phyloP scores from a whole-genome alignment of 257 asterid species.

The Gentiana straminea region DNA sequence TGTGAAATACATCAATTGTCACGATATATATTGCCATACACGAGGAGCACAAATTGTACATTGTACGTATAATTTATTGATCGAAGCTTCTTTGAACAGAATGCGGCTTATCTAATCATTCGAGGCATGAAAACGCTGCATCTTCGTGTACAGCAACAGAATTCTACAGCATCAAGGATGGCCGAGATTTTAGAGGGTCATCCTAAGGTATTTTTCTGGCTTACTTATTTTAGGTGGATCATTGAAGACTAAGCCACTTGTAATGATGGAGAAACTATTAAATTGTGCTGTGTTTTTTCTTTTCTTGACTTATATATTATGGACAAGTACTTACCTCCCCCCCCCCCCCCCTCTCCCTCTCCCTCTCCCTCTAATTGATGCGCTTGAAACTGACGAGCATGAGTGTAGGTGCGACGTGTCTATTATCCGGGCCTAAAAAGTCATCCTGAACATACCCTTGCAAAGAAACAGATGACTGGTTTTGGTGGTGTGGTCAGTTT shows the following conservation, averaged over 20 bases:
- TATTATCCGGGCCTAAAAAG: conserved; percentile 88
- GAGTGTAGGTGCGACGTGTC: conserved; percentile 64
- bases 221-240: too few species aligned
- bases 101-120: conserved; percentile 81
- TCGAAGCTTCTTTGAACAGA: conserved; percentile 27
- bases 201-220: conserved; percentile 59
- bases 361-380: too few species aligned
- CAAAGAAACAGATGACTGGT: conserved; percentile 85
- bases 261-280: too few species aligned
- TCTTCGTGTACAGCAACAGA: conserved; percentile 96
- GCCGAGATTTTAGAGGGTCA: conserved; percentile 98
- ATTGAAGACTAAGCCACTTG: too few species aligned
- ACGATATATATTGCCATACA: background rate
- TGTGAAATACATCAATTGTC: background rate
- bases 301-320: too few species aligned
- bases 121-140: conserved; percentile 99
- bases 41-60: background rate
- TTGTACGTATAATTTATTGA: background rate
- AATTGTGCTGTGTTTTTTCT: too few species aligned
- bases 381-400: background rate
- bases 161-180: conserved; percentile 90
- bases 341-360: too few species aligned
- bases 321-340: too few species aligned
- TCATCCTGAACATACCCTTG: conserved; percentile 79
- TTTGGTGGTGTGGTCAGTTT: conserved; percentile 95